phyloP scores from a whole-genome alignment of 139 green algal species.

The Closterium sp. region DNA sequence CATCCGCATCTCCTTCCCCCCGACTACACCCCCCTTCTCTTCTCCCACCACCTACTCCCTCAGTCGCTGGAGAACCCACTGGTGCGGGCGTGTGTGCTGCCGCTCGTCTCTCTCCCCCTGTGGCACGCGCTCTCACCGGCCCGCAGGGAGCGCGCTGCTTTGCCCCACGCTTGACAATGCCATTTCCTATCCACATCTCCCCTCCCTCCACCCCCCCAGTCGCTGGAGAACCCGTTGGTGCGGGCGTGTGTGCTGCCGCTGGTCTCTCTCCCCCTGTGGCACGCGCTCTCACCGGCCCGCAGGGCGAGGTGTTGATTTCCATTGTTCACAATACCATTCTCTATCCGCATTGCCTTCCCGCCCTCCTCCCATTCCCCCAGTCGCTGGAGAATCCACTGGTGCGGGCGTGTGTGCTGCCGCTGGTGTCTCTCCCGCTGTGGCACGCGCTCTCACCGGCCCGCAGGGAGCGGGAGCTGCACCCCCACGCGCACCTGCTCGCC shows the following conservation, averaged over 20 bases:
- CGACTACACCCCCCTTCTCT: not conserved
- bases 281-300: not conserved
- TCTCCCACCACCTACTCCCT: not conserved
- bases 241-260: too few relatives aligned
- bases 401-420: not conserved
- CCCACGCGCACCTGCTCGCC: slow-evolving; percentile 72
- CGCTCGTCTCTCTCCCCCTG: too few relatives aligned
- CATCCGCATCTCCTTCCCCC: slow-evolving; percentile 45
- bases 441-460: not conserved
- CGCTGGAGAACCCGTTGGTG: not conserved
- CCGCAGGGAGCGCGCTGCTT: not conserved
- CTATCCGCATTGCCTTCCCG: too few relatives aligned
- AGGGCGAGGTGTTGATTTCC: too few relatives aligned
- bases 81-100: too few relatives aligned
- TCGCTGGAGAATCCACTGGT: not conserved
- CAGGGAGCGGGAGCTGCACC: slow-evolving; percentile 58
- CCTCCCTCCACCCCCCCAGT: not conserved
- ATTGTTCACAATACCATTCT: too few relatives aligned
- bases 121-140: not conserved
- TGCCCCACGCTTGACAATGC: too few relatives aligned
- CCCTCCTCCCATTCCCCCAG: too few relatives aligned
- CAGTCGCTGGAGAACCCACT: not conserved
- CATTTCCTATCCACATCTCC: too few relatives aligned
- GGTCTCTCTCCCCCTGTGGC: too few relatives aligned
- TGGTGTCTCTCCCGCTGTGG: not conserved